phyloP scores from a whole-genome alignment of 805 yeast genomes.

The Huiozyma sinensis region DNA sequence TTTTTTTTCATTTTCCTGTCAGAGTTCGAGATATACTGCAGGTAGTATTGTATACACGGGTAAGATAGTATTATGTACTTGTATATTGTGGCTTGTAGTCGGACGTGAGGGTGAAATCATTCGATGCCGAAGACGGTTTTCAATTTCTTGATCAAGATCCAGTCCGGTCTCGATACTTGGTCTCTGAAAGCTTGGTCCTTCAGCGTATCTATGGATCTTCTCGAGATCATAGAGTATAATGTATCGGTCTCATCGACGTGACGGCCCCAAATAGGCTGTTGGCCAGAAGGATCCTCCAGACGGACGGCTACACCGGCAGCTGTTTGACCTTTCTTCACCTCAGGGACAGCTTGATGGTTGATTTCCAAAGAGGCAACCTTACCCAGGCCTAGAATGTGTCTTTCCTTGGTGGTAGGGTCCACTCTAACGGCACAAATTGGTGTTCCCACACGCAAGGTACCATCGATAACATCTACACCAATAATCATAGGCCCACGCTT shows the following conservation, averaged over 20 bases:
- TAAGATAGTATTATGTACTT: too few relatives aligned
- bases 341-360: slow-evolving; percentile 73
- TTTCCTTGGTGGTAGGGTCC: slow-evolving; percentile 76
- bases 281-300: slow-evolving; percentile 82
- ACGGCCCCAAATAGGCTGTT: slow-evolving; percentile 98
- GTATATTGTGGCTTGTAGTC: not conserved
- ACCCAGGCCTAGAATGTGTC: slow-evolving; percentile 62
- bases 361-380: slow-evolving; percentile 89
- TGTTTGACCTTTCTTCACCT: slow-evolving; percentile 88
- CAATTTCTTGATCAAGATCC: slow-evolving; percentile 83
- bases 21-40: too few relatives aligned
- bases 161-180: slow-evolving; percentile 87
- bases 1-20: too few relatives aligned
- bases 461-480: slow-evolving; percentile 96
- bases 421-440: slow-evolving; percentile 89
- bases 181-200: slow-evolving; percentile 97
- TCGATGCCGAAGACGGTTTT: slow-evolving; percentile 79
- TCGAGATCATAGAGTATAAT: slow-evolving; percentile 78
- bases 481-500: slow-evolving; percentile 98
- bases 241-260: slow-evolving; percentile 91
- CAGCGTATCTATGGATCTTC: slow-evolving; percentile 91
- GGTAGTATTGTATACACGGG: too few relatives aligned
- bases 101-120: slow-evolving; percentile 9
- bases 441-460: slow-evolving; percentile 80
- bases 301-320: slow-evolving; percentile 98